A percentile compares a stretch with the other conserved stretches of the same genome.
Conservation (phyloP, 345 rosid species). For the Eutrema japonicum region DNA sequence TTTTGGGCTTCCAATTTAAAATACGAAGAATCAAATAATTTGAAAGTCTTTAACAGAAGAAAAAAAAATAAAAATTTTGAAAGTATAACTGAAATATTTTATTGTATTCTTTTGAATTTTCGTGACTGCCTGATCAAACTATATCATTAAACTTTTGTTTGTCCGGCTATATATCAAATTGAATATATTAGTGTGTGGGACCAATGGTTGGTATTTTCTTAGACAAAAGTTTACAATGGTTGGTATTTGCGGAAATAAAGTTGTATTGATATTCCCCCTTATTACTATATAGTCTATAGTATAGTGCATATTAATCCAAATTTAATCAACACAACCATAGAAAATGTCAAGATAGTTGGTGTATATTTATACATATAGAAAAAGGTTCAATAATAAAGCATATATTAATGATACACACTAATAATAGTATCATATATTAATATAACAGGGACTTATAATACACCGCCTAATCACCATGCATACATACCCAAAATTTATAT, state of each 20-base stretch:
- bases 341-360: constrained; percentile 26
- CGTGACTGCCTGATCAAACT: not conserved
- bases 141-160: not conserved
- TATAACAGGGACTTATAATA: not conserved
- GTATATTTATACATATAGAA: not conserved
- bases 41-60: not conserved
- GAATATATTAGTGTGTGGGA: not conserved
- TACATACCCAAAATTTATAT: not conserved
- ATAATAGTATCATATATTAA: not conserved
- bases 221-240: not conserved
- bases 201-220: not conserved
- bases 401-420: not conserved
- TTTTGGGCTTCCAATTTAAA: not conserved
- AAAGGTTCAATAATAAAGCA: not conserved
- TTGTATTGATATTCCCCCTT: constrained; percentile 6
- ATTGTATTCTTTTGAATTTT: not conserved
- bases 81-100: not conserved
- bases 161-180: not conserved
- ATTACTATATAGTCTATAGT: not conserved
- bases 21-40: not conserved
- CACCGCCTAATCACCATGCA: not conserved
- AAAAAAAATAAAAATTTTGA: not conserved
- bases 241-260: constrained; percentile 3
- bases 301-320: not conserved
- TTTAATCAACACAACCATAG: constrained; percentile 1